A percentile compares a stretch with the other conserved stretches of the same genome.
Conservation (phyloP, 2,329 filamentous ascomycete species). For the Sporothrix schenckii region DNA sequence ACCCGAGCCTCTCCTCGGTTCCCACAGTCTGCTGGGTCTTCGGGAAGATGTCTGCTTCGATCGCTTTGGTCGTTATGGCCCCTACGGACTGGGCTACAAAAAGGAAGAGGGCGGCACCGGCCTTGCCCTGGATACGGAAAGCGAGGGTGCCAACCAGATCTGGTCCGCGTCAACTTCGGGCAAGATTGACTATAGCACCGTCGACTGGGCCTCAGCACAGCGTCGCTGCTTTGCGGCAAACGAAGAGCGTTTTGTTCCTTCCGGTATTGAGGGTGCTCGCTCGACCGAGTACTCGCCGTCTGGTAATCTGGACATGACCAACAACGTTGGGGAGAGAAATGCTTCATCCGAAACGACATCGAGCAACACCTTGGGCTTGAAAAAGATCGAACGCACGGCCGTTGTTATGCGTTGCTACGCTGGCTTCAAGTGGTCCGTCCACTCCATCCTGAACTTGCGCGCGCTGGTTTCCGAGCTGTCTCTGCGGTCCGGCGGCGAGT, state of each 20-base stretch:
- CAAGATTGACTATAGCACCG: constrained; percentile 58
- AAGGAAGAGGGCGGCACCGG: constrained; percentile 70
- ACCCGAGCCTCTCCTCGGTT: constrained; percentile 76
- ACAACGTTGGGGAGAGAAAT: constrained; percentile 34
- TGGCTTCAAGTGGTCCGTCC: constrained; percentile 75
- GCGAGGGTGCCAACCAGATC: constrained; percentile 64
- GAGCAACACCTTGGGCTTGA: constrained; percentile 31
- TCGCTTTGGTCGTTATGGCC: constrained; percentile 78
- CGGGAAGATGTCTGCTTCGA: constrained; percentile 84
- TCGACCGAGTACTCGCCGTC: constrained; percentile 23
- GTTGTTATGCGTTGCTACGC: constrained; percentile 80
- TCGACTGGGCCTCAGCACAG: constrained; percentile 61
- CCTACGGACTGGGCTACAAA: constrained; percentile 84
- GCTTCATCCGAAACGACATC: neutral
- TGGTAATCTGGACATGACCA: constrained; percentile 24
- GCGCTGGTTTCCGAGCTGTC: constrained; percentile 79
- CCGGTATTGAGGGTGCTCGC: constrained; percentile 25
- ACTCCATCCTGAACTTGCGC: constrained; percentile 78
- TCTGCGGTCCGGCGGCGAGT: constrained; percentile 78
- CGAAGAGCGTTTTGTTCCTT: constrained; percentile 57
- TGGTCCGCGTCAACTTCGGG: constrained; percentile 54
- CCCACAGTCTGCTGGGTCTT: constrained; percentile 72
- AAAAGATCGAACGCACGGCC: constrained; percentile 65
- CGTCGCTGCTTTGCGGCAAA: constrained; percentile 62
- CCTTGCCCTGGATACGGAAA: constrained; percentile 72